Conservation (phyloP, 2,329 filamentous ascomycete species). For the Trichoderma atrobrunneum region DNA sequence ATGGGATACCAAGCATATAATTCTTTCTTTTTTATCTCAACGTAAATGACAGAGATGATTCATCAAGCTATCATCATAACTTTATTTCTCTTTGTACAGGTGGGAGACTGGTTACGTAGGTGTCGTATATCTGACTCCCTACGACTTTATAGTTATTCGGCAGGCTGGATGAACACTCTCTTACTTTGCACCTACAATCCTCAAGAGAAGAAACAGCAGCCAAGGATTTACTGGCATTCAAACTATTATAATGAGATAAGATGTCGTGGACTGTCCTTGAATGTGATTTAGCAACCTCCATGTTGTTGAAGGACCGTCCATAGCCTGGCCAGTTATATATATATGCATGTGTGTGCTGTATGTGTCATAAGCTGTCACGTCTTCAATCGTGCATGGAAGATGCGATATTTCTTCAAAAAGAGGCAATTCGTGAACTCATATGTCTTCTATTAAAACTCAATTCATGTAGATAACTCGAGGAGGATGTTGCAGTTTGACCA, state of each 20-base stretch:
- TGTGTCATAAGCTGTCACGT: neutral
- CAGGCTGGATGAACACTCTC: neutral
- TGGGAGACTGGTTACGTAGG: neutral
- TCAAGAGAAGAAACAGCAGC: neutral
- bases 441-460: too few species aligned
- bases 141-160: neutral
- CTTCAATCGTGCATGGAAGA: neutral
- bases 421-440: neutral
- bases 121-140: neutral
- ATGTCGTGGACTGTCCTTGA: neutral
- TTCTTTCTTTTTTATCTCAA: neutral
- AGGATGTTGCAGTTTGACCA: neutral
- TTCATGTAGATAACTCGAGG: neutral
- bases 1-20: slow-evolving; percentile 8
- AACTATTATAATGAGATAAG: neutral
- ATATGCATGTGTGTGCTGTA: neutral
- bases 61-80: neutral
- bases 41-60: neutral
- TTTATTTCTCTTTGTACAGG: neutral
- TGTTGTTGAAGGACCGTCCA: neutral
- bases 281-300: neutral
- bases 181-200: neutral
- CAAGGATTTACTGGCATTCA: neutral
- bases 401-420: neutral
- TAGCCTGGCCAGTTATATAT: neutral